Percentiles rank a stretch among this genome's conserved stretches.
Evolutionary conservation across 2,329 filamentous ascomycete species (phyloP).

Genomic region (Davidsoniella eucalypti): DNA sequence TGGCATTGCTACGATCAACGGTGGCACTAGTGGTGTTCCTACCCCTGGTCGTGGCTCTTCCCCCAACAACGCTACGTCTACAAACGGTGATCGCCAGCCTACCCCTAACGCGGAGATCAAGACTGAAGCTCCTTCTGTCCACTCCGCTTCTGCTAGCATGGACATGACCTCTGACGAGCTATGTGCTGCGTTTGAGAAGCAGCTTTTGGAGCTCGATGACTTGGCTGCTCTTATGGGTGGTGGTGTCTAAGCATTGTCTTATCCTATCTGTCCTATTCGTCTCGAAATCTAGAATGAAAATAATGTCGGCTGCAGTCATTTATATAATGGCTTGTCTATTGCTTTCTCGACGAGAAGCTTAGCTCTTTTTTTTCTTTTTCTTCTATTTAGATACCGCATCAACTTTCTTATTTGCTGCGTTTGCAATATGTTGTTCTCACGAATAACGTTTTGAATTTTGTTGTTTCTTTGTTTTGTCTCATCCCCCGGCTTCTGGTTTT

Average conservation of each 20-base stretch:
- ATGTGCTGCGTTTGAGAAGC: constrained; percentile 41
- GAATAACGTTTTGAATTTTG: too few species aligned
- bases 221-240: constrained; percentile 47
- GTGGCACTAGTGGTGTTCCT: constrained; percentile 32
- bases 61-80: constrained; percentile 16
- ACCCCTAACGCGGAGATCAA: constrained; percentile 10
- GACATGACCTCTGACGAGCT: constrained; percentile 45
- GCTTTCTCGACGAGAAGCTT: too few species aligned
- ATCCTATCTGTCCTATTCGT: not conserved
- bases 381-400: too few species aligned
- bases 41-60: constrained; percentile 32
- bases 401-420: too few species aligned
- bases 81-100: constrained; percentile 10
- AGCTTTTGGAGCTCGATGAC: constrained; percentile 43
- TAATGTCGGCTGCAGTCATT: too few species aligned
- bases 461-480: not conserved
- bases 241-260: constrained; percentile 27
- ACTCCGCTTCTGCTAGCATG: constrained; percentile 13
- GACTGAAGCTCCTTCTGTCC: constrained; percentile 15
- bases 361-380: too few species aligned
- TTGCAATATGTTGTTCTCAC: too few species aligned
- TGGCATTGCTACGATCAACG: constrained; percentile 43
- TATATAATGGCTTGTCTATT: not conserved
- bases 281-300: too few species aligned
- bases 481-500: not conserved